A percentile compares a stretch with the other conserved stretches of the same genome.
These are phyloP conservation scores for Phytophthora sp. DNA, from an alignment of 352 stramenopile species.

Conservation along the genomic window DNA sequence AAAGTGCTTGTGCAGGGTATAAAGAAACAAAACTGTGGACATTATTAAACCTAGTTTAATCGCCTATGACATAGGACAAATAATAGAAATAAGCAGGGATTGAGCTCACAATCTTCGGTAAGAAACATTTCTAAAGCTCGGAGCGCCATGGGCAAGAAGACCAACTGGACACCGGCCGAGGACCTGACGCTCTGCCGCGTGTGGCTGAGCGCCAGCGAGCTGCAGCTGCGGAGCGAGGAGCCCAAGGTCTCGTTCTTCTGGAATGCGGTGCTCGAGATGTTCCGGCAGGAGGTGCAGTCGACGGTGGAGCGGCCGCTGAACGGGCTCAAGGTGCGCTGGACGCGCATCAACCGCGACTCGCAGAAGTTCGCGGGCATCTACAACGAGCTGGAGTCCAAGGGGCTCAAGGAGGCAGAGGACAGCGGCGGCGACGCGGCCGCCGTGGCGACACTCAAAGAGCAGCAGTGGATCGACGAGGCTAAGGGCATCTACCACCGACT, in stretches of 20 bases:
- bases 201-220: slow-evolving; percentile 68
- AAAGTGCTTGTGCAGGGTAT: too few species aligned
- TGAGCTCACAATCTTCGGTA: too few species aligned
- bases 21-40: too few species aligned
- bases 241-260: slow-evolving; percentile 73
- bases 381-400: slow-evolving; percentile 45
- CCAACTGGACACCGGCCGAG: slow-evolving; percentile 70
- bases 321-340: slow-evolving; percentile 84
- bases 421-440: not conserved
- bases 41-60: too few species aligned
- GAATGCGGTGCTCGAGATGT: slow-evolving; percentile 65
- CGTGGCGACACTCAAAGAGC: slow-evolving; percentile 34
- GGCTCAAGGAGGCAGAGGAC: slow-evolving; percentile 14
- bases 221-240: slow-evolving; percentile 42
- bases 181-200: slow-evolving; percentile 73
- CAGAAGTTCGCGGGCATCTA: slow-evolving; percentile 71
- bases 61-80: too few species aligned
- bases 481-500: slow-evolving; percentile 55
- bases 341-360: slow-evolving; percentile 80
- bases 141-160: slow-evolving; percentile 76
- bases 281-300: slow-evolving; percentile 68
- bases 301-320: slow-evolving; percentile 67
- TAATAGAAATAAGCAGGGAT: too few species aligned
- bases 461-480: slow-evolving; percentile 62
- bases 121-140: not conserved